Evolutionary conservation across 495 filamentous ascomycete species (phyloP).

Genomic region (Daldinia loculata): DNA sequence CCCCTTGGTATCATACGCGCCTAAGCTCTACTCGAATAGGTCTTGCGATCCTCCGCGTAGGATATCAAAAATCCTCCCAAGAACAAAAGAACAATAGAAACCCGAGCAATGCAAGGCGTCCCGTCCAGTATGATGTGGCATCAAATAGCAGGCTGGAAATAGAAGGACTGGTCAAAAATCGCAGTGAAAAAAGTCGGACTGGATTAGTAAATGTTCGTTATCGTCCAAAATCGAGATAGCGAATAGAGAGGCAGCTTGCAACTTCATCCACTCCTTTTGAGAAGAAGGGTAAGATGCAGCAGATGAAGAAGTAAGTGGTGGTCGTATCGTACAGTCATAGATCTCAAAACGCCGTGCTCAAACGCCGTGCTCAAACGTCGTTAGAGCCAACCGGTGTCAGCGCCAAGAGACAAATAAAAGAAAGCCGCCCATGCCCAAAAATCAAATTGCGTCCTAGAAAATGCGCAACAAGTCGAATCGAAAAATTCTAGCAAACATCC

Average conservation of each 20-base stretch:
- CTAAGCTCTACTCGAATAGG: conserved; percentile 17
- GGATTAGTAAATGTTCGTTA: conserved; percentile 5
- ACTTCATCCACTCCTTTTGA: background rate
- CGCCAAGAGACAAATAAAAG: conserved; percentile 25
- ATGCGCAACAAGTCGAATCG: conserved; percentile 4
- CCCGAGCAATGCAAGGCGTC: background rate
- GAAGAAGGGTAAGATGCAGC: conserved; percentile 2
- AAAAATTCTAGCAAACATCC: background rate
- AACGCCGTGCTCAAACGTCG: conserved; percentile 37
- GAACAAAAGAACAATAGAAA: conserved; percentile 17
- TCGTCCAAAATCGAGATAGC: background rate
- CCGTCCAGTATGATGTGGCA: conserved; percentile 16
- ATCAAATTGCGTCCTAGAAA: conserved; percentile 22
- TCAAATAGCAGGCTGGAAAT: conserved; percentile 20
- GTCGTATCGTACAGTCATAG: conserved; percentile 38
- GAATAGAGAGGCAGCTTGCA: conserved; percentile 5
- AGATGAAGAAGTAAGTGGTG: conserved; percentile 9
- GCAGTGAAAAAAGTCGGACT: conserved; percentile 1
- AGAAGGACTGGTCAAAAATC: conserved; percentile 9
- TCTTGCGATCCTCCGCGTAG: conserved; percentile 22
- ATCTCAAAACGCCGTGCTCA: conserved; percentile 38
- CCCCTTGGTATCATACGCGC: conserved; percentile 33
- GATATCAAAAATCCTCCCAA: conserved; percentile 11
- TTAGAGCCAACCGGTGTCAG: conserved; percentile 29
- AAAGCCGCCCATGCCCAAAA: conserved; percentile 27